Percentiles rank a stretch among this genome's conserved stretches.
Evolutionary conservation across 176 grass and related monocot species (phyloP).

Genomic region (Tuctoria greenei): DNA sequence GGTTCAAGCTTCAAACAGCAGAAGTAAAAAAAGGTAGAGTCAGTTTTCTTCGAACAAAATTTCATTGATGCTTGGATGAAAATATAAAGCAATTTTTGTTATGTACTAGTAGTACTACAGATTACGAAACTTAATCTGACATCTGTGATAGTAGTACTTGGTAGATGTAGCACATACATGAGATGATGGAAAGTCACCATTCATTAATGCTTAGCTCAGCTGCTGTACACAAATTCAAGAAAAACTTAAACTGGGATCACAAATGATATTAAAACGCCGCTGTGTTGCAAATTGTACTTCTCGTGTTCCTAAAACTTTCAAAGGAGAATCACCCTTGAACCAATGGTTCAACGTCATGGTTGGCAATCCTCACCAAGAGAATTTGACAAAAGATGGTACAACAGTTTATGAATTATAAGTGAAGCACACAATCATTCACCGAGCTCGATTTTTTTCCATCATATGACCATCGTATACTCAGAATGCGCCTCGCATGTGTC

Average conservation of each 20-base stretch:
- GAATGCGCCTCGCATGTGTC: too few species aligned
- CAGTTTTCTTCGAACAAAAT: background rate
- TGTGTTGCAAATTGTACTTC: background rate
- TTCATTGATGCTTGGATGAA: background rate
- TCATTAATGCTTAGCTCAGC: background rate
- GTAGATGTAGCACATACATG: background rate
- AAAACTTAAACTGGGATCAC: background rate
- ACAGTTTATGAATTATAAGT: background rate
- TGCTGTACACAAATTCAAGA: background rate
- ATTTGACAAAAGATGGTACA: background rate
- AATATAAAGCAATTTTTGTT: background rate
- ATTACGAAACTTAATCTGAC: background rate
- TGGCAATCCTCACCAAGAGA: background rate
- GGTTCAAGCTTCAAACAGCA: conserved; percentile 15
- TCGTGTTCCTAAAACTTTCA: background rate
- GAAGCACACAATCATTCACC: background rate
- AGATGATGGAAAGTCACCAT: background rate
- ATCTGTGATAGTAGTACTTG: background rate
- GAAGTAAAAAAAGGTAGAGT: background rate
- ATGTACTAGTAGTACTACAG: background rate
- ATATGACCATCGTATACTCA: background rate
- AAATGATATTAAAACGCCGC: background rate
- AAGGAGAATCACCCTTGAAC: background rate
- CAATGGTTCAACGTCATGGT: too few species aligned
- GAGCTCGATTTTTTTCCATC: background rate